A percentile compares a stretch with the other conserved stretches of the same genome.
These are phyloP conservation scores for Tripterygium wilfordii DNA, from an alignment of 177 flowering plant species.

Conservation along the genomic window DNA sequence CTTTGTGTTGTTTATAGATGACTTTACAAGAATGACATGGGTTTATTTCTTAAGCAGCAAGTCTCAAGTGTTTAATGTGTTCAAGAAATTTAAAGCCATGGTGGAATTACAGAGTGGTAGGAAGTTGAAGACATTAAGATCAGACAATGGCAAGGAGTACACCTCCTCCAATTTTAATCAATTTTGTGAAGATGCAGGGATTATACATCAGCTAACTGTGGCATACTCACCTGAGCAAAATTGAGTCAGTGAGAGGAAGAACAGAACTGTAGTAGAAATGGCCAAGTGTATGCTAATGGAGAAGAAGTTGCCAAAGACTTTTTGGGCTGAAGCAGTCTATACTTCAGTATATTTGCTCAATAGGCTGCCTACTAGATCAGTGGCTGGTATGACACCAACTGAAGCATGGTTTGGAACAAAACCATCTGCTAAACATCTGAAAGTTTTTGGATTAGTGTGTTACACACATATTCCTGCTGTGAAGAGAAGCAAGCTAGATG, in stretches of 20 bases:
- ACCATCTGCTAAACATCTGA: background rate
- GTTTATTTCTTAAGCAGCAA: background rate
- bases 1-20: slow-evolving; percentile 4
- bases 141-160: background rate
- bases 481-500: too few relatives aligned
- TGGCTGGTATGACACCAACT: slow-evolving; percentile 5
- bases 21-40: background rate
- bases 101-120: background rate
- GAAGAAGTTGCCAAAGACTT: background rate
- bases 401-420: slow-evolving; percentile 11
- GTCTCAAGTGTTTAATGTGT: background rate
- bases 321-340: slow-evolving; percentile 1
- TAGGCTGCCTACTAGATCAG: slow-evolving; percentile 1
- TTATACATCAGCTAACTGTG: background rate
- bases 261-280: too few relatives aligned
- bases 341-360: too few relatives aligned
- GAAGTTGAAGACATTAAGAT: background rate
- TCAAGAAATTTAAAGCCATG: background rate
- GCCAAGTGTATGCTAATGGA: too few relatives aligned
- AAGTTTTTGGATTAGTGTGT: slow-evolving; percentile 3
- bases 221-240: background rate
- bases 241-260: slow-evolving; percentile 2
- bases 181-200: too few relatives aligned
- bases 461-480: background rate
- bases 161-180: background rate